A percentile compares a stretch with the other conserved stretches of the same genome.
These are phyloP conservation scores for Solanum piurae DNA, from an alignment of 257 asterid species.

Conservation along the genomic window DNA sequence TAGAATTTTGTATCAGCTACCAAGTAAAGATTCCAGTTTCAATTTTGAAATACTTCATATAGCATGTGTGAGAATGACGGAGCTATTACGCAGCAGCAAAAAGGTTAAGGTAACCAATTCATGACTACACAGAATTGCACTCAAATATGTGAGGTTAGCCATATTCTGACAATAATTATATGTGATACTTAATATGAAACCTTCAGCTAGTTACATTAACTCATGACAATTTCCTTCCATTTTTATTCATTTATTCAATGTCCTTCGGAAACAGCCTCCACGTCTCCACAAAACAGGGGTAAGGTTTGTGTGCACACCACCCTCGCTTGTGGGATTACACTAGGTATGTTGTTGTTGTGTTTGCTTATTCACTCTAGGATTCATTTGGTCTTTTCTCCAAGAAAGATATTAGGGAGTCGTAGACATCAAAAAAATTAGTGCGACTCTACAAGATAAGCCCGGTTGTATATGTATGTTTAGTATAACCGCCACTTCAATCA, in stretches of 20 bases:
- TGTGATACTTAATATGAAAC: neutral
- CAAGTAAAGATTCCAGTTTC: neutral
- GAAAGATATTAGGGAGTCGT: neutral
- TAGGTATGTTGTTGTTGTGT: neutral
- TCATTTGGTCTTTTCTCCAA: neutral
- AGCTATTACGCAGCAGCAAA: neutral
- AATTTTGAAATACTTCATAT: neutral
- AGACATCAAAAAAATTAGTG: neutral
- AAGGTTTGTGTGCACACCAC: neutral
- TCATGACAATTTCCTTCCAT: neutral
- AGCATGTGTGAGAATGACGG: neutral
- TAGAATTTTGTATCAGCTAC: neutral
- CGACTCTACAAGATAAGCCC: neutral
- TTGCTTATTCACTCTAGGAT: neutral
- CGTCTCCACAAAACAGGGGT: neutral
- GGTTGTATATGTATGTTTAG: neutral
- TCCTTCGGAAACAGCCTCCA: neutral
- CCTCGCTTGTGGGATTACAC: neutral
- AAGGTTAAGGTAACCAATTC: neutral
- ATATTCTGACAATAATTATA: neutral
- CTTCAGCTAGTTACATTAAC: neutral
- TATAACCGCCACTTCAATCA: neutral
- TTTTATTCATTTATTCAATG: neutral
- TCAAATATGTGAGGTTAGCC: neutral
- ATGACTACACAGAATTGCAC: neutral